phyloP scores from a whole-genome alignment of 73 alveolate genomes.

The Paramecium bursaria region DNA sequence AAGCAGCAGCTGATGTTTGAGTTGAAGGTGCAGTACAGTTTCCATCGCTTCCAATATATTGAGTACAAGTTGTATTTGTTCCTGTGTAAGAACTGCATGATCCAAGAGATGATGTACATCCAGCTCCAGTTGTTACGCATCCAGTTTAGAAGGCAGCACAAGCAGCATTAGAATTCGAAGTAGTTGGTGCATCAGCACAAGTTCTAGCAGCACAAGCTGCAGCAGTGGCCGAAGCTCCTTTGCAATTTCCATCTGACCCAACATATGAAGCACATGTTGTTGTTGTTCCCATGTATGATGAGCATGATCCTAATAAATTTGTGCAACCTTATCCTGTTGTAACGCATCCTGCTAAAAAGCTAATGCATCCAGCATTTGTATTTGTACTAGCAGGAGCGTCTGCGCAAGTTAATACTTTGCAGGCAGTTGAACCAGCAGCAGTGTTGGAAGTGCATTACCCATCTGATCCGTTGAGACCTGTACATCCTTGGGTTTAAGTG shows the following conservation, averaged over 20 bases:
- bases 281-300: conserved; percentile 17
- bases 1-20: not conserved
- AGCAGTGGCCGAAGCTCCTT: not conserved
- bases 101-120: not conserved
- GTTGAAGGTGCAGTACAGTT: not conserved
- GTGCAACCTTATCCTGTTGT: conserved; percentile 38
- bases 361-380: not conserved
- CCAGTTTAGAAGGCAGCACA: not conserved
- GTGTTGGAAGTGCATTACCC: too few species aligned
- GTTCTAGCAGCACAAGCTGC: not conserved
- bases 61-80: not conserved
- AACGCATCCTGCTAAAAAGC: conserved; percentile 17
- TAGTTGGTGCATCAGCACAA: not conserved
- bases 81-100: not conserved
- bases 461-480: too few species aligned
- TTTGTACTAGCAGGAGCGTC: not conserved
- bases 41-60: not conserved
- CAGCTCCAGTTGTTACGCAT: not conserved
- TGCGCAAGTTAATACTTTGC: conserved; percentile 25
- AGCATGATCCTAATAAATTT: not conserved
- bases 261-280: not conserved
- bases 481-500: too few species aligned
- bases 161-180: not conserved
- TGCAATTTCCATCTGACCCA: conserved; percentile 15
- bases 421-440: too few species aligned